A percentile compares a stretch with the other conserved stretches of the same genome.
These are phyloP conservation scores for Daedaleopsis sinensis DNA, from an alignment of 768 basidiomycete species.

Conservation along the genomic window DNA sequence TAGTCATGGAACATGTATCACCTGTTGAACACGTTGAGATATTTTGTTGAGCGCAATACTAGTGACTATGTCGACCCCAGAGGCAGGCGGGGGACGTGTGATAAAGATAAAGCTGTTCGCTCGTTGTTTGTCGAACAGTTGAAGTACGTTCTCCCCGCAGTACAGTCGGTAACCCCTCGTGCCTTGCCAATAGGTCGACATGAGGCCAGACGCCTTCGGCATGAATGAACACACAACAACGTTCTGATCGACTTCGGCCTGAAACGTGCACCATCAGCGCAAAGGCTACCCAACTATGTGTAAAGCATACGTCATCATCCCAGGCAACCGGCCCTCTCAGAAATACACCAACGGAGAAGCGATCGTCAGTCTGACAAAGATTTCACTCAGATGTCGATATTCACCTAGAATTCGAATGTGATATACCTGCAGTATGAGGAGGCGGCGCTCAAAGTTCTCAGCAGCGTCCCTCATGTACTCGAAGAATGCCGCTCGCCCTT, in stretches of 20 bases:
- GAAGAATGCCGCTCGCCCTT: conserved; percentile 60
- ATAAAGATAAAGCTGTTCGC: conserved; percentile 63
- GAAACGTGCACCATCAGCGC: not conserved
- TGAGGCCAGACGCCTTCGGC: conserved; percentile 49
- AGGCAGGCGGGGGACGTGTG: conserved; percentile 47
- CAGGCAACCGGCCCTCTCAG: conserved; percentile 61
- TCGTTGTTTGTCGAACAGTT: conserved; percentile 57
- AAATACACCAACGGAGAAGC: conserved; percentile 66
- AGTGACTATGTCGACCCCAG: conserved; percentile 49
- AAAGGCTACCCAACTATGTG: too few species aligned
- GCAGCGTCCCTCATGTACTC: conserved; percentile 59
- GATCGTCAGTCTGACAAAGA: conserved; percentile 52
- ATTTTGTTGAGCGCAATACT: conserved; percentile 70
- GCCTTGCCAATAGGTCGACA: conserved; percentile 54
- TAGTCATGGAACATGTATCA: conserved; percentile 29
- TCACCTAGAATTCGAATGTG: too few species aligned
- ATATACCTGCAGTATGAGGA: conserved; percentile 61
- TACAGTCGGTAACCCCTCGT: conserved; percentile 57
- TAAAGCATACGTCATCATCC: conserved; percentile 30
- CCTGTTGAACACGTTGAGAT: conserved; percentile 53
- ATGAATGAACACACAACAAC: conserved; percentile 67
- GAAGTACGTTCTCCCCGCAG: conserved; percentile 56
- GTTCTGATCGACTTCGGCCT: conserved; percentile 58
- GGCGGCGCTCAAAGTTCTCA: conserved; percentile 58
- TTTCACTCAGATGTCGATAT: too few species aligned